Conservation (phyloP, 352 stramenopile species). For the Phytophthora sp. region DNA sequence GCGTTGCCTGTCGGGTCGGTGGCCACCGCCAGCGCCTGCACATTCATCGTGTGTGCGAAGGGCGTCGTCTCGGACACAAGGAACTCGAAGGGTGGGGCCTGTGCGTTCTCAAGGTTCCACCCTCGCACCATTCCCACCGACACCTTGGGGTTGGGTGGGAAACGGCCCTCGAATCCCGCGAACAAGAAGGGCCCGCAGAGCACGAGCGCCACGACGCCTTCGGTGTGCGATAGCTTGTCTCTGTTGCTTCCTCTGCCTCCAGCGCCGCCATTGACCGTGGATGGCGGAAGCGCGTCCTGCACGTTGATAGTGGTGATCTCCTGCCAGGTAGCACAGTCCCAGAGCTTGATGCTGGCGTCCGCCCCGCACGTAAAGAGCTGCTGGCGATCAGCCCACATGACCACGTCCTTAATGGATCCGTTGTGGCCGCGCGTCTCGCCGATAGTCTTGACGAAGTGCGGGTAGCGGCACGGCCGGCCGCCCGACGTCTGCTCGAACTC, state of each 20-base stretch:
- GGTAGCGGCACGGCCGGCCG: constrained; percentile 66
- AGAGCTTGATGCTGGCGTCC: constrained; percentile 82
- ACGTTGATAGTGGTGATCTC: constrained; percentile 81
- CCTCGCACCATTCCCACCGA: constrained; percentile 77
- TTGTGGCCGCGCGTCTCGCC: constrained; percentile 78
- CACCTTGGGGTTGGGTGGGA: constrained; percentile 60
- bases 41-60: constrained; percentile 78
- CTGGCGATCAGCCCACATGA: constrained; percentile 73
- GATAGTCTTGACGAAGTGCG: constrained; percentile 87
- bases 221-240: constrained; percentile 33
- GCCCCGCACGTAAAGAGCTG: constrained; percentile 79
- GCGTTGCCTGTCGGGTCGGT: constrained; percentile 70
- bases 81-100: constrained; percentile 72
- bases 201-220: constrained; percentile 75
- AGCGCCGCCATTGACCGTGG: constrained; percentile 10
- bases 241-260: constrained; percentile 22
- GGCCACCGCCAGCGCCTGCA: constrained; percentile 72
- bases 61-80: constrained; percentile 63
- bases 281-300: constrained; percentile 31
- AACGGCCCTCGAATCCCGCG: constrained; percentile 77
- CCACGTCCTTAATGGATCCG: constrained; percentile 78
- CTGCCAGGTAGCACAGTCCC: constrained; percentile 83
- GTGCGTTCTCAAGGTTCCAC: constrained; percentile 84
- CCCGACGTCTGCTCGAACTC: constrained; percentile 52
- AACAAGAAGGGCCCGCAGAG: constrained; percentile 82